phyloP scores from a whole-genome alignment of 192 early-diverging fungal species.

The Geranomyces variabilis region DNA sequence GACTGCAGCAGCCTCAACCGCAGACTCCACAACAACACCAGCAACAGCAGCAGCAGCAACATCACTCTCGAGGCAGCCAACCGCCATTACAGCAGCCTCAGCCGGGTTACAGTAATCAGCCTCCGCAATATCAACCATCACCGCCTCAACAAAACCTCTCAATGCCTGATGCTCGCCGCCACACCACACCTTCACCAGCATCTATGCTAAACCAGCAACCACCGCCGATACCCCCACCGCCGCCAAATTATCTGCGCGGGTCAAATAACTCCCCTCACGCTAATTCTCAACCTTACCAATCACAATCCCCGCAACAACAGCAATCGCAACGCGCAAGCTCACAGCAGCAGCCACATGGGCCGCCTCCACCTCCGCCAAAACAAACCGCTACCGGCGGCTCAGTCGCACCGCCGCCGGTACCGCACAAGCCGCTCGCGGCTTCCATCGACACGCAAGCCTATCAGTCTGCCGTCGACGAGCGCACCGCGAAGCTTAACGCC shows the following conservation, averaged over 20 bases:
- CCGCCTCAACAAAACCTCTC: constrained; percentile 6
- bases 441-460: constrained; percentile 14
- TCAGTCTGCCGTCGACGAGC: constrained; percentile 39
- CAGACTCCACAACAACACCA: neutral
- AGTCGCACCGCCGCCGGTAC: constrained; percentile 24
- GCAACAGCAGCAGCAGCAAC: constrained; percentile 18
- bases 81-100: constrained; percentile 37
- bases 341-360: neutral
- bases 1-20: constrained; percentile 6
- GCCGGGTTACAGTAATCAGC: constrained; percentile 10
- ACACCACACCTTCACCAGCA: constrained; percentile 36
- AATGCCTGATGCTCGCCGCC: constrained; percentile 38
- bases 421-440: constrained; percentile 37
- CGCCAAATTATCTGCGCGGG: constrained; percentile 10
- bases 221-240: constrained; percentile 23
- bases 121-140: constrained; percentile 22
- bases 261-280: neutral
- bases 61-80: neutral
- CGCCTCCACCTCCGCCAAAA: neutral
- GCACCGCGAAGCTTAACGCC: constrained; percentile 2
- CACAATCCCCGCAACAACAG: constrained; percentile 6
- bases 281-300: no score
- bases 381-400: neutral
- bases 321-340: constrained; percentile 11
- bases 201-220: constrained; percentile 29